A percentile compares a stretch with the other conserved stretches of the same genome.
Evolutionary conservation across 257 asterid genomes (phyloP).

Genomic region (Salvia miltiorrhiza): DNA sequence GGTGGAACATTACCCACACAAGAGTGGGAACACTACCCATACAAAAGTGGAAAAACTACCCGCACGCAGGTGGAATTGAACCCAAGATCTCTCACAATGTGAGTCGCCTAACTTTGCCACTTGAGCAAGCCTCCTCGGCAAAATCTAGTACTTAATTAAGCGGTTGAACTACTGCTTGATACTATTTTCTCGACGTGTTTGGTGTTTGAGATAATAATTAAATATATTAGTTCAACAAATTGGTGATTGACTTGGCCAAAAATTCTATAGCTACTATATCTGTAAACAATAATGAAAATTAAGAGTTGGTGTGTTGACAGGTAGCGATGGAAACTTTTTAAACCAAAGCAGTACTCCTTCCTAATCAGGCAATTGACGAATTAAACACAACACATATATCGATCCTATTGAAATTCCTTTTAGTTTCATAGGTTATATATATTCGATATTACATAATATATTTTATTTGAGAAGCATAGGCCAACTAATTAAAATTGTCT

Average conservation of each 20-base stretch:
- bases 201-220: background rate
- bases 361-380: background rate
- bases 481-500: conserved; percentile 42
- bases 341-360: background rate
- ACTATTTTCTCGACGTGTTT: background rate
- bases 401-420: background rate
- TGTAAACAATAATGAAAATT: background rate
- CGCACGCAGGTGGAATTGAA: no score
- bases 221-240: conserved; percentile 18
- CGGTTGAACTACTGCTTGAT: conserved; percentile 17
- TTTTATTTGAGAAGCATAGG: conserved; percentile 23
- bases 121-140: no score
- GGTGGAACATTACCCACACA: no score
- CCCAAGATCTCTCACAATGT: no score
- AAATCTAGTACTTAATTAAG: no score
- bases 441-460: background rate
- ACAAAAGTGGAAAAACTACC: no score
- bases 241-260: background rate
- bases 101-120: no score
- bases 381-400: background rate
- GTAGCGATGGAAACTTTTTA: background rate
- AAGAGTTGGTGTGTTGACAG: conserved; percentile 8
- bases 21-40: no score
- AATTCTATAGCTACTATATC: background rate
- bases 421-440: background rate